Evolutionary conservation across 2,329 filamentous ascomycete genomes (phyloP).

Genomic region (Aschersonia sp.): DNA sequence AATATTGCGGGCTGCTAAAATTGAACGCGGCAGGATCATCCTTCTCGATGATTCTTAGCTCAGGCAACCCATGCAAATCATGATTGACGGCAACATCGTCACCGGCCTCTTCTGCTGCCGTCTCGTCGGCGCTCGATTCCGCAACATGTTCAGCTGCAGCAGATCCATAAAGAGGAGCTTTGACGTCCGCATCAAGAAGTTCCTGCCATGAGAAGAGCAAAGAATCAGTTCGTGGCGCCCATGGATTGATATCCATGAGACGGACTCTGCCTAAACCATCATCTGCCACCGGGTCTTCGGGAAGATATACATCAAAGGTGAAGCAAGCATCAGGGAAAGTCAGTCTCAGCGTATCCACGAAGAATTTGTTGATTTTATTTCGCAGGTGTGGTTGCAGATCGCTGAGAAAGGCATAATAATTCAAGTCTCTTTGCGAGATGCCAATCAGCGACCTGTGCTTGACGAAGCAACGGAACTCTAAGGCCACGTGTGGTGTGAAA

Average conservation of each 20-base stretch:
- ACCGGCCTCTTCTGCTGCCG: conserved; percentile 22
- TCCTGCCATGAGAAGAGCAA: conserved; percentile 84
- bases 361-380: conserved; percentile 60
- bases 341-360: conserved; percentile 55
- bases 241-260: conserved; percentile 90
- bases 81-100: conserved; percentile 28
- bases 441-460: conserved; percentile 66
- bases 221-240: conserved; percentile 79
- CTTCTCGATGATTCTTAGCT: conserved; percentile 68
- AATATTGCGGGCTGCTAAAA: conserved; percentile 76
- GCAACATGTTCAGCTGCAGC: conserved; percentile 15
- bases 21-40: conserved; percentile 82
- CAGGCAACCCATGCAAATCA: conserved; percentile 49
- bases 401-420: conserved; percentile 72
- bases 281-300: conserved; percentile 40
- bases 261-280: conserved; percentile 59
- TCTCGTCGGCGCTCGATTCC: conserved; percentile 17
- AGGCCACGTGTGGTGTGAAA: conserved; percentile 73
- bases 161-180: conserved; percentile 38
- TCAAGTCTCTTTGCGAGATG: conserved; percentile 78
- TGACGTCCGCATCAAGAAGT: conserved; percentile 57
- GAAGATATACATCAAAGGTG: conserved; percentile 85
- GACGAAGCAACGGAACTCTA: conserved; percentile 95
- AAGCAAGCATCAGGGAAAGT: conserved; percentile 78
- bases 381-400: conserved; percentile 49